phyloP scores from a whole-genome alignment of 2,329 filamentous ascomycete genomes.

The Pseudogymnoascus destructans region DNA sequence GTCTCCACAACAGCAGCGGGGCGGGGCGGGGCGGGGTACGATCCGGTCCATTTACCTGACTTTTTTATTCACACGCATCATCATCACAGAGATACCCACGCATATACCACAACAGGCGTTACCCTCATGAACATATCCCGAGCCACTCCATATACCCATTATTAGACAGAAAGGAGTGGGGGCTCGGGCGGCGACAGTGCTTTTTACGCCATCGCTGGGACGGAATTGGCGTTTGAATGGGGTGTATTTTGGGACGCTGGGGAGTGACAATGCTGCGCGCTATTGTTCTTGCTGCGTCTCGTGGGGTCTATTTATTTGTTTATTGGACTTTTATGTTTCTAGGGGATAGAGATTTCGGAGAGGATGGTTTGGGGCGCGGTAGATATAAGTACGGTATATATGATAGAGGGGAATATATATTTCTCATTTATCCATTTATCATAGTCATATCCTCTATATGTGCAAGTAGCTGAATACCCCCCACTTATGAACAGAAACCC shows the following conservation, averaged over 20 bases:
- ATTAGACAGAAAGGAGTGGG: neutral
- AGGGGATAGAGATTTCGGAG: neutral
- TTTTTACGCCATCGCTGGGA: slow-evolving; percentile 35
- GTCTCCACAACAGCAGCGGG: neutral
- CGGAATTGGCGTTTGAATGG: slow-evolving; percentile 34
- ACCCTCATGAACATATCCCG: slow-evolving; percentile 38
- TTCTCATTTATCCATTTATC: neutral
- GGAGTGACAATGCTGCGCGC: slow-evolving; percentile 41
- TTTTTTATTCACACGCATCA: slow-evolving; percentile 6
- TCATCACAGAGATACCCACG: slow-evolving; percentile 36
- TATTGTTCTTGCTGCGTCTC: slow-evolving; percentile 29
- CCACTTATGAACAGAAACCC: neutral
- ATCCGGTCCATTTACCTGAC: neutral
- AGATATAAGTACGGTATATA: neutral
- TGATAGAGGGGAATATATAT: neutral
- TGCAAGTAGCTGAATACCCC: neutral
- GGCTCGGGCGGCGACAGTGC: slow-evolving; percentile 33
- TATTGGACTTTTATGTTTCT: neutral
- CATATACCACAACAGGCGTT: slow-evolving; percentile 29
- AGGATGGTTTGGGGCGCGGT: neutral
- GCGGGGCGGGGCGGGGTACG: neutral
- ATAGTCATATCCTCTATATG: neutral
- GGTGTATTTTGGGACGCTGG: slow-evolving; percentile 17
- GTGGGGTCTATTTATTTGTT: neutral
- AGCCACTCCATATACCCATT: slow-evolving; percentile 14